Conservation (phyloP, 768 basidiomycete genomes). For the Aureoboletus auriporus region DNA sequence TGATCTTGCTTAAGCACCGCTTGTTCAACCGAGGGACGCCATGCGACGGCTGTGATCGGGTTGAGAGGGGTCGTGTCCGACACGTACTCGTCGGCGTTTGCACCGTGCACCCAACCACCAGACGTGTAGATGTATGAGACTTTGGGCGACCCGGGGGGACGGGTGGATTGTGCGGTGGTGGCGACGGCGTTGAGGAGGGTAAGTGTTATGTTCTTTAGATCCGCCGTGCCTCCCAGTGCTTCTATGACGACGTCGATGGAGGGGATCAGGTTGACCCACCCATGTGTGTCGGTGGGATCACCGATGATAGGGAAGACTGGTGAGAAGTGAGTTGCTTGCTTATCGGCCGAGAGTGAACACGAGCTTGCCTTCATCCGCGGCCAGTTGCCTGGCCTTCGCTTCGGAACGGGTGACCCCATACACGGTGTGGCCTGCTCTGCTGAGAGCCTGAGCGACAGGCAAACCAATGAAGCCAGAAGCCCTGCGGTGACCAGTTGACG, state of each 20-base stretch:
- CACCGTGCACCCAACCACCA: conserved; percentile 29
- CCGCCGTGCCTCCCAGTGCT: conserved; percentile 13
- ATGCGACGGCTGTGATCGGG: conserved; percentile 11
- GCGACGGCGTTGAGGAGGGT: conserved; percentile 14
- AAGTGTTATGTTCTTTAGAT: conserved; percentile 12
- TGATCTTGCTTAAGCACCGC: conserved; percentile 7
- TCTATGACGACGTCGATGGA: conserved; percentile 21
- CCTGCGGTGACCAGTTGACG: conserved; percentile 3
- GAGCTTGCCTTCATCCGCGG: conserved; percentile 22
- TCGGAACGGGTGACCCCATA: conserved; percentile 31
- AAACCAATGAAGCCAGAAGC: conserved; percentile 31
- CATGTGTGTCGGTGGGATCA: conserved; percentile 10
- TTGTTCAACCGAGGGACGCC: conserved; percentile 20
- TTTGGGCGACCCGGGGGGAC: conserved; percentile 23
- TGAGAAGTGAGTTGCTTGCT: not conserved
- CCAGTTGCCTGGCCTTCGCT: conserved; percentile 18
- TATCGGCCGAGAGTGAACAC: not conserved
- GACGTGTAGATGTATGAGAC: conserved; percentile 31
- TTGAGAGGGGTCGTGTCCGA: conserved; percentile 20
- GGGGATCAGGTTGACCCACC: conserved; percentile 16
- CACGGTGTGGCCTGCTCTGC: conserved; percentile 32
- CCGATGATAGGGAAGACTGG: conserved; percentile 25
- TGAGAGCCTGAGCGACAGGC: conserved; percentile 32
- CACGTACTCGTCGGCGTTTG: conserved; percentile 11
- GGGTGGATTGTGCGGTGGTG: conserved; percentile 13